Evolutionary conservation across 2,329 filamentous ascomycete species (phyloP), one percentile per base, ranked within the genome.

Genomic region (Ophiostoma piceae): DNA sequence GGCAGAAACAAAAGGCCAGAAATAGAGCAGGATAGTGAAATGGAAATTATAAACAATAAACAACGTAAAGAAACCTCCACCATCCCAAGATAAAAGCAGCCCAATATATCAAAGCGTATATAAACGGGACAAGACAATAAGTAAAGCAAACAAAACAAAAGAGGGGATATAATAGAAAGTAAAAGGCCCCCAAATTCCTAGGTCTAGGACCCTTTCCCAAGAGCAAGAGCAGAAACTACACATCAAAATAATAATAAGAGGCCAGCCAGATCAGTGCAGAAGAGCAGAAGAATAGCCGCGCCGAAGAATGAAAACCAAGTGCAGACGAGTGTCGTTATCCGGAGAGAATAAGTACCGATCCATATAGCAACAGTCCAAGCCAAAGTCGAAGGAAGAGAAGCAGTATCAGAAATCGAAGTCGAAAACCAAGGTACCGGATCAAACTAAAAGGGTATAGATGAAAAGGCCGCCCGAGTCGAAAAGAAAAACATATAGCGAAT

Each of bases 311-410:
- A 66, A 66, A 37, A 66, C 6, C 8, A 19, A 37, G n/a, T 9
- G 35, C 16, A 26, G 64, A 12, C 22, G 19, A 26, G 2, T 6
- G 8, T 64, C n/a, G 64, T 11, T 39, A 12, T 39, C 35, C 62
- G 9, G 35, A 8, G 9, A 65, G 16, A 47, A 39, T 22, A 26
- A 6, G 39, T 57, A 69, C 57, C 57, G 35, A 67, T 51, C 29
- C 35, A 66, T 69, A 65, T 19, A 35, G 26, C 12, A 43, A 57
- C 22, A 11, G 43, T 47, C 51, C 67, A 47, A 68, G 43, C 67
- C 68, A 67, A 41, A 69, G 60, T 67, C 70, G 62, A 64, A 67
- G 69, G 47, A 68, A 70, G 65, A 70, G 41, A 68, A 41, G 12
- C 39, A 41, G 12, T 2, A 41, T 12, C 12, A 14, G 9, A 12